These are phyloP conservation scores for Aspergillus wentii DNA, from an alignment of 495 filamentous ascomycete genomes.

Conservation along the genomic window DNA sequence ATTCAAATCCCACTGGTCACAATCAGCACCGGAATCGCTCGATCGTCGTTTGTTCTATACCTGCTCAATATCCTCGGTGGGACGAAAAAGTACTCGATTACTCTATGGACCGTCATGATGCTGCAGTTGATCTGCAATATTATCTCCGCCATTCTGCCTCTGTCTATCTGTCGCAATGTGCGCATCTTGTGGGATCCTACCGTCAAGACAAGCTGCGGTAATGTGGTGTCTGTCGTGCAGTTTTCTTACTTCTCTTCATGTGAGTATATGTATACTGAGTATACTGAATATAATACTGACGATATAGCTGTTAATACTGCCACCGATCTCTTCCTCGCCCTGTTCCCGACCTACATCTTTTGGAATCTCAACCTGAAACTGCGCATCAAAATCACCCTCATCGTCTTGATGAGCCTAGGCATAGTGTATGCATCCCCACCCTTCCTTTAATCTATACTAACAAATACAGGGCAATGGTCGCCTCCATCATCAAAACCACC, in stretches of 20 bases:
- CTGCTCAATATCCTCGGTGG: slow-evolving; percentile 25
- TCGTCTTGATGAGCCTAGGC: slow-evolving; percentile 35
- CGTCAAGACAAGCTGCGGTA: slow-evolving; percentile 21
- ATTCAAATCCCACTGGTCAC: slow-evolving; percentile 29
- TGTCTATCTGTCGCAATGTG: slow-evolving; percentile 26
- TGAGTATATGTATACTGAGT: too few relatives aligned
- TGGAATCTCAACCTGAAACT: slow-evolving; percentile 39
- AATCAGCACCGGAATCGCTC: slow-evolving; percentile 28
- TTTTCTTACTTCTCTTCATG: slow-evolving; percentile 34
- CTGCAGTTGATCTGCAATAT: slow-evolving; percentile 26
- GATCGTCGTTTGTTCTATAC: slow-evolving; percentile 29
- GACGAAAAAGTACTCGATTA: slow-evolving; percentile 21
- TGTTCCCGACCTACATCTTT: slow-evolving; percentile 37
- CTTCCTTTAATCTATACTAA: slow-evolving; percentile 2
- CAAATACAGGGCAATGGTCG: slow-evolving; percentile 27
- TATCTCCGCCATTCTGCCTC: slow-evolving; percentile 22
- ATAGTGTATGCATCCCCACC: slow-evolving; percentile 18
- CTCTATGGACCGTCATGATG: slow-evolving; percentile 20
- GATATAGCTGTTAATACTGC: slow-evolving; percentile 38
- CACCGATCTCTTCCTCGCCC: slow-evolving; percentile 36
- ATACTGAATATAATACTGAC: too few relatives aligned
- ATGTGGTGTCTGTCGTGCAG: slow-evolving; percentile 16
- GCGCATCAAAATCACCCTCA: slow-evolving; percentile 34
- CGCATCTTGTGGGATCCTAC: slow-evolving; percentile 20
- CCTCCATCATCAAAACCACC: slow-evolving; percentile 41